Evolutionary conservation across 148 eudicot species (phyloP), one percentile per base, ranked within the genome.

Genomic region (Fallopia convolvulus): DNA sequence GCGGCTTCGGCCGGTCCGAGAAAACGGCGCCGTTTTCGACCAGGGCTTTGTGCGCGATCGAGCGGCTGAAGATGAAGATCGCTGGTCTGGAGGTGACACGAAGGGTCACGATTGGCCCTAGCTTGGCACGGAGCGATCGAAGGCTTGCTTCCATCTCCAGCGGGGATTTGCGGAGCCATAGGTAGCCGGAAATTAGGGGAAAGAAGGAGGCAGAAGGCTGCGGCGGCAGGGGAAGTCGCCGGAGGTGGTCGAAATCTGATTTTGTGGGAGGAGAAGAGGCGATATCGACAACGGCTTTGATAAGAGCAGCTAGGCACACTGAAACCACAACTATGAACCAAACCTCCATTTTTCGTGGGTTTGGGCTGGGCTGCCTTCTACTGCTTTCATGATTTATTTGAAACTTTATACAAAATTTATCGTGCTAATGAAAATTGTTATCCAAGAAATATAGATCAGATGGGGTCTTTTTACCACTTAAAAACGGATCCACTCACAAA

Each of bases 71-170:
- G 20, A 87, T 48, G 65, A 77, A 81, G 33, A 85, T 80, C 40
- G 78, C 42, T 0, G 82, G 82, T 0, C 77, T 79, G n/a, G 80
- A 49, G 8, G 75, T 48, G 30, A 79, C 40, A 3, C 55, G 77
- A 13, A 85, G 23, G 17, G 83, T 74, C 47, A 87, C 55, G 13
- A 83, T 85, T 4, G 88, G 88, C n/a, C 86, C 88, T 18, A 50
- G 77, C 26, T 76, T 83, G 21, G 53, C 46, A 36, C 80, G 46
- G 15, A 81, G 74, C 4, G 58, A 15, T 10, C 75, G 74, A 30
- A 81, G 77, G 53, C 49, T 39, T 36, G 80, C 47, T 20, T 81
- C 83, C 15, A 81, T 20, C 13, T 81, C 80, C 1, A n/a, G 13
- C 5, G 76, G 41, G 72, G 83, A 72, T 52, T 66, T 81, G 52